Conservation (phyloP, 352 stramenopile species). For the Phytophthora hibernalis region DNA sequence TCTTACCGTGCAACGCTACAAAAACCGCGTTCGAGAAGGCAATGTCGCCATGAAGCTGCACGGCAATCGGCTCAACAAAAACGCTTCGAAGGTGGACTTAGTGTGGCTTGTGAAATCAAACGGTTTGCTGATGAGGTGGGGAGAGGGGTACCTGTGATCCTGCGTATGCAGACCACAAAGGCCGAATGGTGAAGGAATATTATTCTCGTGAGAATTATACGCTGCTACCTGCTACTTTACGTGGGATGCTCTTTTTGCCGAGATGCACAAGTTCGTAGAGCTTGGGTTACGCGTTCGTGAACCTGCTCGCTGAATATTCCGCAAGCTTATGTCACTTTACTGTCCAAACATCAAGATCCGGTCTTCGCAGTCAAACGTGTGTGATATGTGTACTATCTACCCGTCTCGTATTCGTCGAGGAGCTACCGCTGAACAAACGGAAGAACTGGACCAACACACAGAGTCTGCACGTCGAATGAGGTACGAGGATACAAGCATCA, state of each 20-base stretch:
- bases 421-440: constrained; percentile 11
- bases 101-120: constrained; percentile 9
- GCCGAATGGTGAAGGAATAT: constrained; percentile 11
- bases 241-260: too few species aligned
- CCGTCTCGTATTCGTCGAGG: constrained; percentile 5
- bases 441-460: constrained; percentile 18
- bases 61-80: constrained; percentile 4
- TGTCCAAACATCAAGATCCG: too few species aligned
- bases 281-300: too few species aligned
- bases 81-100: constrained; percentile 2
- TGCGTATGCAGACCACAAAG: constrained; percentile 4
- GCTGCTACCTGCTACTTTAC: too few species aligned
- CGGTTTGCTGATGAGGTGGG: constrained; percentile 6
- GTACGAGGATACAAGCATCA: constrained; percentile 24
- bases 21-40: not conserved
- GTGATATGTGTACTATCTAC: constrained; percentile 20
- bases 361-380: too few species aligned
- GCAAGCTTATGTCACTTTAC: too few species aligned
- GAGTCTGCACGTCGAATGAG: constrained; percentile 18
- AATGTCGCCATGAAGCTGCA: constrained; percentile 7
- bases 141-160: constrained; percentile 8
- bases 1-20: not conserved
- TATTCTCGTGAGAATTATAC: too few species aligned
- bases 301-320: too few species aligned
- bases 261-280: too few species aligned